Conservation (phyloP, 2,329 filamentous ascomycete genomes). For the Aspergillus neoniger region DNA sequence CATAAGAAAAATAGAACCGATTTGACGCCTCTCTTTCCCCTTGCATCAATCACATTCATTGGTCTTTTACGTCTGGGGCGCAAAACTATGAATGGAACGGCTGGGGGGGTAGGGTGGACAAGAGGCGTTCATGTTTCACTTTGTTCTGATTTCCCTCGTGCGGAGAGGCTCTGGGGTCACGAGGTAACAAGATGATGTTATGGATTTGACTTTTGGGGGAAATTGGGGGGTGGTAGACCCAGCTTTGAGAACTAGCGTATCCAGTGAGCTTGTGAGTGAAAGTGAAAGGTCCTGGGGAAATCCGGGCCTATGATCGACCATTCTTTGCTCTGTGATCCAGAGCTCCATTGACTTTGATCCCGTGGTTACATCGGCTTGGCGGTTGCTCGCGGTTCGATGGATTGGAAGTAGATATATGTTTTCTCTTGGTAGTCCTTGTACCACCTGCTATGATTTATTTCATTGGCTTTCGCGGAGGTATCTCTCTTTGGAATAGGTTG, state of each 20-base stretch:
- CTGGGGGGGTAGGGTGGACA: neutral
- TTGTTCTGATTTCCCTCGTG: neutral
- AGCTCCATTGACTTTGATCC: neutral
- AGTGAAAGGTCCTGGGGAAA: neutral
- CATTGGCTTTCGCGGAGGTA: too few relatives aligned
- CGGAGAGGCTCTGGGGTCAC: constrained; percentile 9
- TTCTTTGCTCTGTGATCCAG: neutral
- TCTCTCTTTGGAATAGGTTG: neutral
- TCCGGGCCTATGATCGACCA: neutral
- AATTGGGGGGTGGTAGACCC: neutral
- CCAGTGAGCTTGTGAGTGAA: neutral
- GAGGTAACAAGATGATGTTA: constrained; percentile 8
- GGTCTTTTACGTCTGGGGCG: neutral
- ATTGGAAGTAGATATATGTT: neutral
- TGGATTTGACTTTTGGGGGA: neutral
- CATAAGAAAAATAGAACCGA: neutral
- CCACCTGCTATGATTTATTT: neutral
- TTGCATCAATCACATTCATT: constrained; percentile 4
- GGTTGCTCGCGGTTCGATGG: constrained; percentile 6
- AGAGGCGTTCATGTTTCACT: constrained; percentile 2
- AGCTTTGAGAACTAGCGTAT: neutral
- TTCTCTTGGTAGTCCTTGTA: neutral
- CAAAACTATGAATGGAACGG: neutral
- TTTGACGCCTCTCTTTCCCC: neutral
- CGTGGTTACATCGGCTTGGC: constrained; percentile 8